These are phyloP conservation scores for Glonium stellatum DNA, from an alignment of 495 filamentous ascomycete species.

Conservation along the genomic window DNA sequence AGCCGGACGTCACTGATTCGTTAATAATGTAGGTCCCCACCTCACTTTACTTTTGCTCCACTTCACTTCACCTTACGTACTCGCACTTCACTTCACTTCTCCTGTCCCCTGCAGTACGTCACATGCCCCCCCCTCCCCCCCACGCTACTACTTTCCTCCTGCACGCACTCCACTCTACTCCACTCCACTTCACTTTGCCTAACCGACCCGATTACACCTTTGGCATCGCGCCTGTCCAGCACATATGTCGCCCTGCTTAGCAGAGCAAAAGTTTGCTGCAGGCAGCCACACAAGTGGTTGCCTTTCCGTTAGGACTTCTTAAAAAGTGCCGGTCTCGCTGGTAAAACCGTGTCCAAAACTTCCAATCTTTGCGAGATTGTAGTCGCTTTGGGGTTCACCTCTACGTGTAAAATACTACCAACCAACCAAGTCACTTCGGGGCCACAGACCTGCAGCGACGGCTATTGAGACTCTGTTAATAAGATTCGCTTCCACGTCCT, in stretches of 20 bases:
- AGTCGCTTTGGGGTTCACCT: background rate
- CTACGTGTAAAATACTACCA: background rate
- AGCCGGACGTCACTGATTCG: background rate
- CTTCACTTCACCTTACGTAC: background rate
- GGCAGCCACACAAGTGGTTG: background rate
- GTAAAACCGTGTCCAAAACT: background rate
- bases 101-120: background rate
- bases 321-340: background rate
- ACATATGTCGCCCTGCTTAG: background rate
- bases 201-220: too few species aligned
- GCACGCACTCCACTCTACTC: too few species aligned
- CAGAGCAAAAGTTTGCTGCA: background rate
- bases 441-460: background rate
- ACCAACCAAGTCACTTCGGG: background rate
- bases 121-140: too few species aligned
- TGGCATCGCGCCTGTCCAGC: background rate
- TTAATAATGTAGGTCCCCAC: background rate
- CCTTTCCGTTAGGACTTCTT: background rate
- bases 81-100: background rate
- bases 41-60: background rate
- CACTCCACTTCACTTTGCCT: too few species aligned
- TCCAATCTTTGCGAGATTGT: background rate
- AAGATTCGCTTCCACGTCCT: too few species aligned
- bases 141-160: too few species aligned
- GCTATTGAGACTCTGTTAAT: too few species aligned